phyloP scores from a whole-genome alignment of 2,329 filamentous ascomycete species.

The Aspergillus neotritici region DNA sequence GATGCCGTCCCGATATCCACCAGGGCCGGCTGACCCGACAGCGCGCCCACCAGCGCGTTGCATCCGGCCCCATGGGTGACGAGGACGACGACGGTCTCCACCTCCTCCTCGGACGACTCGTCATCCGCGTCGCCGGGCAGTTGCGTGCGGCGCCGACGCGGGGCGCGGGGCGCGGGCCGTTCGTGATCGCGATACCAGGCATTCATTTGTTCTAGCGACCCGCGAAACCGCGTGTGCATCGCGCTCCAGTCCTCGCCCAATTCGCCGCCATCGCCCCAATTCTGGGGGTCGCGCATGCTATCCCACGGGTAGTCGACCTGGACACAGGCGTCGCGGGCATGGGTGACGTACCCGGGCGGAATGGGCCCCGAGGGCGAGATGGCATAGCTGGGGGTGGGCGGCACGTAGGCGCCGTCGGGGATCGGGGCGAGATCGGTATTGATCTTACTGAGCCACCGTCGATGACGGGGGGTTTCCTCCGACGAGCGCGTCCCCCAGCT shows the following conservation, averaged over 20 bases:
- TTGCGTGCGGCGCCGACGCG: slow-evolving; percentile 14
- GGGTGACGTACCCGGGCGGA: slow-evolving; percentile 79
- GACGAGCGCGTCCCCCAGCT: slow-evolving; percentile 37
- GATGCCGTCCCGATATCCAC: slow-evolving; percentile 87
- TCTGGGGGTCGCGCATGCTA: slow-evolving; percentile 69
- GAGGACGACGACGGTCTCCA: slow-evolving; percentile 74
- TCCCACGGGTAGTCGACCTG: slow-evolving; percentile 96
- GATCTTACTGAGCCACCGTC: slow-evolving; percentile 25
- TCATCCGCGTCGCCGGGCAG: slow-evolving; percentile 52
- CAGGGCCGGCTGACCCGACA: slow-evolving; percentile 85
- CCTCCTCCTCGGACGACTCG: slow-evolving; percentile 55
- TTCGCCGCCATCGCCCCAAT: slow-evolving; percentile 82
- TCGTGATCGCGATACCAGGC: slow-evolving; percentile 68
- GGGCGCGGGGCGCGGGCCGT: slow-evolving; percentile 3
- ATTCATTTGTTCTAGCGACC: slow-evolving; percentile 70
- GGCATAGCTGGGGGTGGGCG: slow-evolving; percentile 76
- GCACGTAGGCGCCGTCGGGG: slow-evolving; percentile 54
- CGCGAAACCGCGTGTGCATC: slow-evolving; percentile 88
- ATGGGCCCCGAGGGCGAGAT: slow-evolving; percentile 75
- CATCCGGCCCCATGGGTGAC: slow-evolving; percentile 94
- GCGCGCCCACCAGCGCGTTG: slow-evolving; percentile 86
- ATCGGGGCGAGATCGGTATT: slow-evolving; percentile 27
- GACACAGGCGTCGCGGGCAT: slow-evolving; percentile 80
- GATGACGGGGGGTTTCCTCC: slow-evolving; percentile 11
- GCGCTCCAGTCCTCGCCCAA: slow-evolving; percentile 91